Percentiles rank a stretch among this genome's conserved stretches.
phyloP scores from a whole-genome alignment of 2,329 filamentous ascomycete species.

The Colletotrichum euphorbiae region DNA sequence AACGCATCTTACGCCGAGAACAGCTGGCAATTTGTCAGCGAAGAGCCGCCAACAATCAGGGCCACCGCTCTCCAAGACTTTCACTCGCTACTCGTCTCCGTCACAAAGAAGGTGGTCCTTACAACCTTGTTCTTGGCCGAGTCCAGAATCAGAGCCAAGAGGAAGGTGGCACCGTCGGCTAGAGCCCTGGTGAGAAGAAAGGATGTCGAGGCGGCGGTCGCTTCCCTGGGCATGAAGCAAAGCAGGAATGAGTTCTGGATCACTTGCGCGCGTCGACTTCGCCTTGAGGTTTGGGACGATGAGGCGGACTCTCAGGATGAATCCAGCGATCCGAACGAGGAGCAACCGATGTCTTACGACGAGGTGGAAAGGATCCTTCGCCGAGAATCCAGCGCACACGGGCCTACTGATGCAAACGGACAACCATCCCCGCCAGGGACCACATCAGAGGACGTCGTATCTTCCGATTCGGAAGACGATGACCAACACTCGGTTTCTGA shows the following conservation, averaged over 20 bases:
- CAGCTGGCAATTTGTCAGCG: slow-evolving; percentile 74
- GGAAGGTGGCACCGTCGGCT: slow-evolving; percentile 43
- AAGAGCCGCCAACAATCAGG: slow-evolving; percentile 76
- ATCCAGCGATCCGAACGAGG: slow-evolving; percentile 35
- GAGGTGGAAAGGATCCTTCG: slow-evolving; percentile 57
- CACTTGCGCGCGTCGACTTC: slow-evolving; percentile 60
- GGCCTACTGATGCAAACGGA: not conserved
- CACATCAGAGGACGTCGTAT: slow-evolving; percentile 5
- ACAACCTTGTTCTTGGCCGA: slow-evolving; percentile 77
- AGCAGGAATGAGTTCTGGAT: slow-evolving; percentile 60
- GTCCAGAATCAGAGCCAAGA: slow-evolving; percentile 71
- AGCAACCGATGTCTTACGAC: slow-evolving; percentile 54
- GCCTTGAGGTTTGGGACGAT: slow-evolving; percentile 60
- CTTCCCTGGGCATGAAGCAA: slow-evolving; percentile 57
- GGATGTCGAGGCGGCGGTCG: slow-evolving; percentile 63
- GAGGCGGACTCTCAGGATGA: slow-evolving; percentile 10
- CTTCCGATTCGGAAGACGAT: slow-evolving; percentile 4
- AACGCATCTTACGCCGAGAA: slow-evolving; percentile 70
- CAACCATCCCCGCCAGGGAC: slow-evolving; percentile 1
- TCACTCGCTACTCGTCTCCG: slow-evolving; percentile 71
- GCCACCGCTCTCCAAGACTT: slow-evolving; percentile 83
- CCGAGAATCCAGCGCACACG: not conserved
- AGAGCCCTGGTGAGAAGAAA: slow-evolving; percentile 51
- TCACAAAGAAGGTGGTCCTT: slow-evolving; percentile 78
- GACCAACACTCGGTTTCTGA: slow-evolving; percentile 3